Evolutionary conservation across 2,329 filamentous ascomycete species (phyloP), one percentile per base, ranked within the genome.

Genomic region (Talaromyces sp.): DNA sequence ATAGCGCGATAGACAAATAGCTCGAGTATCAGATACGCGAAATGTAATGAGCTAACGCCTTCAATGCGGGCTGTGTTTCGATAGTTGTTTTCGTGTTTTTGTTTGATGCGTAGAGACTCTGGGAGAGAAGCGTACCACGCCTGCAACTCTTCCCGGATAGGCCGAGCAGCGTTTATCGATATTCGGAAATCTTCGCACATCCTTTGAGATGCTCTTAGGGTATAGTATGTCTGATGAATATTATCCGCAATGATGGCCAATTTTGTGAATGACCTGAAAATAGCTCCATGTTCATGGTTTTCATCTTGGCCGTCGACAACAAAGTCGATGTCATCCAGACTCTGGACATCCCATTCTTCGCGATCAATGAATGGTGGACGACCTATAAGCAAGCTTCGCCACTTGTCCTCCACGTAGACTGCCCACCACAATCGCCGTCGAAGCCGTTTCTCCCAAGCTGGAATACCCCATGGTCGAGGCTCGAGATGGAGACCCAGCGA

Each of bases 341-440:
- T 70, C 49, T 70, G 71, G 13, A 77, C 74, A 45, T 76, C 72
- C 76, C 76, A 79, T 49, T 79, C 76, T 2, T 73, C 72, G 0
- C 65, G 64, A 3, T 72, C 72, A 29, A 79, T 76, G 58, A 75
- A 77, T 1, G 77, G 72, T 2, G 78, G 77, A 1, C 75, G 71
- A 0, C 78, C 78, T 65, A 73, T 68, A 6, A 78, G 70, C n/a
- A 80, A 63, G 10, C 73, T 73, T 3, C 72, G 70, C 73, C 77
- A 79, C 66, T 77, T 79, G 43, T 80, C 78, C 63, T 79, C 75
- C 17, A 73, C 68, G 58, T 78, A 80, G 5, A 79, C 68, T 5
- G 76, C 75, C 78, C 78, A 80, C 77, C 78, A 80, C 7, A 80
- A 68, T 5, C 78, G 70, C 22, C 76, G 68, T 1, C 78, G 73